These are phyloP conservation scores for Tuber calosporum DNA, from an alignment of 495 filamentous ascomycete genomes.

Conservation along the genomic window DNA sequence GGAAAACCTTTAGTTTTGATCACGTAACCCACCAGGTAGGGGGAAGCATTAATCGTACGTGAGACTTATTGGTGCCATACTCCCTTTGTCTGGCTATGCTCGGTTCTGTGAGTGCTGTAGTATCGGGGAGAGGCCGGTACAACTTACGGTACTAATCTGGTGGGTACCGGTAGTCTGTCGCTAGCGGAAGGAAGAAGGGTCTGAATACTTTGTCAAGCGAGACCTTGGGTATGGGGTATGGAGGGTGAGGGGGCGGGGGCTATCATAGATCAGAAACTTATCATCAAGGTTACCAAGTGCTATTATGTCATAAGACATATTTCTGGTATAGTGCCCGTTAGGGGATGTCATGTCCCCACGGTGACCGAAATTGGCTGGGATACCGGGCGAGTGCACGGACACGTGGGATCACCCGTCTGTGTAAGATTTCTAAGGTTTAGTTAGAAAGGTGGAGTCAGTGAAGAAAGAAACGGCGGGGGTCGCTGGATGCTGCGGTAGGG, in stretches of 20 bases:
- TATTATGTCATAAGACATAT: background rate
- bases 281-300: background rate
- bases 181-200: background rate
- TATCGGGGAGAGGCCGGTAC: conserved; percentile 3
- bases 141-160: conserved; percentile 10
- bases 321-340: background rate
- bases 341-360: background rate
- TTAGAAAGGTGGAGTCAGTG: background rate
- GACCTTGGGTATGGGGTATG: background rate
- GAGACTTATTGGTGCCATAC: conserved; percentile 24
- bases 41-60: conserved; percentile 15
- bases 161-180: conserved; percentile 5
- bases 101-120: conserved; percentile 7
- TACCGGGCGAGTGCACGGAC: background rate
- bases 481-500: background rate
- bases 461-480: background rate
- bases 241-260: background rate
- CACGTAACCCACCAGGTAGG: background rate
- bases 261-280: background rate
- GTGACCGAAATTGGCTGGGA: background rate
- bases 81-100: background rate
- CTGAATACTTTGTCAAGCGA: background rate
- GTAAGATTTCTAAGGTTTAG: background rate
- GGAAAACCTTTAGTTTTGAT: conserved; percentile 4
- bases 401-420: background rate